Conservation (phyloP, 495 filamentous ascomycete genomes). For the Talaromyces wortmannii region DNA sequence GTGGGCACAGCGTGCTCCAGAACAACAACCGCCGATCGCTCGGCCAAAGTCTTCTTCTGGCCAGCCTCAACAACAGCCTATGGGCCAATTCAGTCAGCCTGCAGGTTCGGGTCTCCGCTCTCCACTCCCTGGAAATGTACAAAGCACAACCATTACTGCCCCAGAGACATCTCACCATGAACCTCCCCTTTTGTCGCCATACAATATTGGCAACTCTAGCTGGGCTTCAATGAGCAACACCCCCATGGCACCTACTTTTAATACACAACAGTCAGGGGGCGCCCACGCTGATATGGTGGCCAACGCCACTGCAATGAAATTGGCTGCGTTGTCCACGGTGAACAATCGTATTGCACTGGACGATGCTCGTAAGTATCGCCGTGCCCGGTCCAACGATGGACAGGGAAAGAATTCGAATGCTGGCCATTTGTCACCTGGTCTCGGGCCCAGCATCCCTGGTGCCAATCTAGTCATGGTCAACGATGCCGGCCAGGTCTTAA, state of each 20-base stretch:
- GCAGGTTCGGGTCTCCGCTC: constrained; percentile 77
- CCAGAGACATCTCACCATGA: constrained; percentile 60
- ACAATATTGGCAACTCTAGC: constrained; percentile 75
- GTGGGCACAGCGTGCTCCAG: constrained; percentile 58
- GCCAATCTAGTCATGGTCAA: constrained; percentile 81
- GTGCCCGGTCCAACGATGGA: constrained; percentile 83
- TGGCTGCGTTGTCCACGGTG: constrained; percentile 92
- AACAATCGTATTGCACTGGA: constrained; percentile 98
- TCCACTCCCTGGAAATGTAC: constrained; percentile 70
- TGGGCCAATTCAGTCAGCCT: constrained; percentile 94
- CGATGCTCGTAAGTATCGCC: constrained; percentile 88
- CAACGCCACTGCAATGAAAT: constrained; percentile 98
- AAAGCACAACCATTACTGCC: constrained; percentile 74
- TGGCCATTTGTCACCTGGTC: constrained; percentile 43
- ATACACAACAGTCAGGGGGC: constrained; percentile 41
- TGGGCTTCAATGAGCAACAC: constrained; percentile 99
- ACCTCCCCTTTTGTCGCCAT: constrained; percentile 83
- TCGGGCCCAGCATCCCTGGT: constrained; percentile 47
- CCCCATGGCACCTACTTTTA: constrained; percentile 87
- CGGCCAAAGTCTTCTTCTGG: constrained; percentile 89
- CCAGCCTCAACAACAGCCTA: constrained; percentile 68
- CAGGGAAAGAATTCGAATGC: constrained; percentile 41
- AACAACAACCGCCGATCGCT: constrained; percentile 48
- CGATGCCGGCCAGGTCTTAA: constrained; percentile 82
- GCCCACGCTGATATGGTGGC: constrained; percentile 96